Percentiles rank a stretch among this genome's conserved stretches.
Conservation (phyloP, 2,329 filamentous ascomycete species). For the Trichophyton equinum region DNA sequence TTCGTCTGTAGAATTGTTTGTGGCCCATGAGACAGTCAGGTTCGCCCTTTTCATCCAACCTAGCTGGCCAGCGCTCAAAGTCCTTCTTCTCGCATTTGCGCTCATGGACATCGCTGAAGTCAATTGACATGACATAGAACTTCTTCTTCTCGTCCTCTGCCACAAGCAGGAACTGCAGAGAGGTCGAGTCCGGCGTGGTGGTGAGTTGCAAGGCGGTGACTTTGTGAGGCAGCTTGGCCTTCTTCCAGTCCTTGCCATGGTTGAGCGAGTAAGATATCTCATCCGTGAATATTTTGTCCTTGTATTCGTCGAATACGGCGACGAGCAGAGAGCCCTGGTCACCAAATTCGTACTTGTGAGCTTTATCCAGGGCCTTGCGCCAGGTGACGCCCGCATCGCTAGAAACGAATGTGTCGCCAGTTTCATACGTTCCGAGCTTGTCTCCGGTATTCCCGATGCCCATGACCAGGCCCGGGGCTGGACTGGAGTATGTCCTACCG, state of each 20-base stretch:
- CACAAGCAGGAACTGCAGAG: conserved; percentile 74
- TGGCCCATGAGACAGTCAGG: conserved; percentile 92
- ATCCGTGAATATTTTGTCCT: conserved; percentile 31
- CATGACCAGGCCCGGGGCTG: conserved; percentile 86
- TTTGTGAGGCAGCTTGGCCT: conserved; percentile 55
- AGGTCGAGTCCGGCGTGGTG: conserved; percentile 85
- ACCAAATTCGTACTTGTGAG: conserved; percentile 93
- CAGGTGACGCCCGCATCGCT: conserved; percentile 83
- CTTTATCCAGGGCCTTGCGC: conserved; percentile 58
- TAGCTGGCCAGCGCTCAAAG: conserved; percentile 80
- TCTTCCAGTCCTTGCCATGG: conserved; percentile 74
- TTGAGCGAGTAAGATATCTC: conserved; percentile 70
- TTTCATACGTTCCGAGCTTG: conserved; percentile 53
- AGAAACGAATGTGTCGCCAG: conserved; percentile 76
- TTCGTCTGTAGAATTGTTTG: conserved; percentile 71
- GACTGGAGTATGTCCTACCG: conserved; percentile 83
- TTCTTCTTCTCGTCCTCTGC: conserved; percentile 42
- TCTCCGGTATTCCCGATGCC: conserved; percentile 83
- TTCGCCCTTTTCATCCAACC: conserved; percentile 65
- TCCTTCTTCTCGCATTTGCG: conserved; percentile 62
- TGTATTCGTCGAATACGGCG: conserved; percentile 57
- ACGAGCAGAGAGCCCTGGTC: conserved; percentile 83
- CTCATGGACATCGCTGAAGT: conserved; percentile 73
- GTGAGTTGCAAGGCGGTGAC: conserved; percentile 64
- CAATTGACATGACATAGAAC: conserved; percentile 59